Evolutionary conservation across 257 asterid species (phyloP).

Genomic region (Plantago ovata): DNA sequence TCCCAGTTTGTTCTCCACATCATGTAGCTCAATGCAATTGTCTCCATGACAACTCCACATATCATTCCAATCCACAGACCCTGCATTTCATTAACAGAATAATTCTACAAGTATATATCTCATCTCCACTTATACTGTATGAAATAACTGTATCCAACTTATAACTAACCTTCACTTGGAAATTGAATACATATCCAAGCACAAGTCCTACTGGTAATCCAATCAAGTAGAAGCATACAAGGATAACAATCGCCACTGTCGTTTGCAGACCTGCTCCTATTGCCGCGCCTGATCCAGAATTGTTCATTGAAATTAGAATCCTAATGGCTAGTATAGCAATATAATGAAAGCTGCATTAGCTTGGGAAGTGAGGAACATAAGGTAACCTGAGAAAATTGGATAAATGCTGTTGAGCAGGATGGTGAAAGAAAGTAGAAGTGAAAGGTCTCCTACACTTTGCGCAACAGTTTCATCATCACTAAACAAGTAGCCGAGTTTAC

Average conservation of each 20-base stretch:
- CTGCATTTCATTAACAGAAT: not conserved
- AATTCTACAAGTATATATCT: not conserved
- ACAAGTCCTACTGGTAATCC: constrained; percentile 13
- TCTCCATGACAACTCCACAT: constrained; percentile 10
- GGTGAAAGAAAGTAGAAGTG: constrained; percentile 8
- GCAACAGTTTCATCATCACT: constrained; percentile 6
- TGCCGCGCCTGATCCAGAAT: constrained; percentile 5
- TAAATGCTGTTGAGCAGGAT: constrained; percentile 10
- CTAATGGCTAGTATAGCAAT: not conserved
- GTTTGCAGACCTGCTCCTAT: constrained; percentile 10
- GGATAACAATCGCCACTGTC: constrained; percentile 6
- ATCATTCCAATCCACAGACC: constrained; percentile 12
- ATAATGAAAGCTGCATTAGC: not conserved
- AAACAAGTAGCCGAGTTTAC: constrained; percentile 10
- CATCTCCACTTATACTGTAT: no score
- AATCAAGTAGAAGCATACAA: constrained; percentile 12
- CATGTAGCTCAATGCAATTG: constrained; percentile 7
- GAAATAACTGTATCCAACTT: no score
- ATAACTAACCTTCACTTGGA: constrained; percentile 7
- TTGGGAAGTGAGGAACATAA: not conserved
- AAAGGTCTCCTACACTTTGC: constrained; percentile 7
- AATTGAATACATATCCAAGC: constrained; percentile 8
- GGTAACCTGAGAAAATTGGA: constrained; percentile 7
- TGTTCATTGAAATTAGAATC: not conserved
- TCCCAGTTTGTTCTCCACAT: constrained; percentile 13